Evolutionary conservation across 2,329 filamentous ascomycete genomes (phyloP), one percentile per base, ranked within the genome.

Genomic region (Escovopsis weberi): DNA sequence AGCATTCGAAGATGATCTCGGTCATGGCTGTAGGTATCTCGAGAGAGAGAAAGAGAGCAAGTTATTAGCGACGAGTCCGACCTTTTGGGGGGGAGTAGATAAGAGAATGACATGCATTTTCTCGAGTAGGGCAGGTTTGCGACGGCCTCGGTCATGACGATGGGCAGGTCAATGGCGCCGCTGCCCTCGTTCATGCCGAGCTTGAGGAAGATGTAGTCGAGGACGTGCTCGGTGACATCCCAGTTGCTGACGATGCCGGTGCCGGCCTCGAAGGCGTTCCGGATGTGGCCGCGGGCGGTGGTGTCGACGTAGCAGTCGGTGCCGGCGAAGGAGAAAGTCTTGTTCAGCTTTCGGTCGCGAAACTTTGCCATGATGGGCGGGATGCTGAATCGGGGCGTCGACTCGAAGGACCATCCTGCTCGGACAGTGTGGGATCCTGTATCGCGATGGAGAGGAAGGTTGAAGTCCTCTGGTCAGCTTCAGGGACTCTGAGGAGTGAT

Each of bases 1-100:
- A 98, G 63, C 87, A 93, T 62, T 98, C 91, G 59, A 96, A 98
- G 10, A 98, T 69, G 43, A 96, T 89, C 58, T 98, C 91, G 37
- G 85, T 94, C 89, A 96, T 96, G 52, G 85, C 86, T 94, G 50
- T 45, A 41, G 6, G 37, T 15, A 15, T 15, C 15, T 2, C 2
- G 15, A 15, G 15, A 15, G 15, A 15, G 15, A 15, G 15, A 15
- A 2, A 15, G 15, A 15, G 15, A 15, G 15, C 15, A 32, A 9
- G 2, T 7, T 9, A 32, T 32, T 32, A 32, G 28, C 28, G 8
- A 32, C 19, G 37, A 32, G 33, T 36, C 39, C 15, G 12, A 7
- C 4, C 9, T 34, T 23, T 18, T 11, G 15, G 9, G 23, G 38
- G 9, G 26, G 38, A 15, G 2, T 15, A 15, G 15, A 23, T 3